Evolutionary conservation across 2,329 filamentous ascomycete species (phyloP), one percentile per base, ranked within the genome.

Genomic region (Epichloe sylvatica): DNA sequence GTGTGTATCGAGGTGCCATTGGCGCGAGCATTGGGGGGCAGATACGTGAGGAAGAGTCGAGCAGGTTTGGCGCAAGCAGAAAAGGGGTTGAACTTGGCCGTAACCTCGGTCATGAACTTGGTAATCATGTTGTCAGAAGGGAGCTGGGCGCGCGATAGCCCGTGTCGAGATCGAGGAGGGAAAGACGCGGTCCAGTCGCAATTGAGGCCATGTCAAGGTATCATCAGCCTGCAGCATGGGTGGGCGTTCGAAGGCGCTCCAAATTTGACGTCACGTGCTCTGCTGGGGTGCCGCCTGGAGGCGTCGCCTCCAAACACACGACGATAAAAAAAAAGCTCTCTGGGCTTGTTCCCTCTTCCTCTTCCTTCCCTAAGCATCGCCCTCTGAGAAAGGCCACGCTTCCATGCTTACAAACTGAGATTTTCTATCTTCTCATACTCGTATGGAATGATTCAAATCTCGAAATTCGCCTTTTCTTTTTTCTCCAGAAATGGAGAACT

Each of bases 11-110:
- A 78, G 74, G 95, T 87, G 56, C 78, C 80, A 49, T 73, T 76
- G 50, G 74, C 70, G 49, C 89, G 81, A 52, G 89, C 89, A 60
- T 83, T 81, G 40, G 89, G 79, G 9, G 91, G 88, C 34, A 98
- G 80, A 55, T 85, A 76, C 34, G 86, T 84, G 57, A 97, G 86
- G 68, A 97, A 92, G 47, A 94, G 76, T 41, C 92, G 83, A 38
- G 88, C 90, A 23, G 90, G 84, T 63, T 88, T 89, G 54, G 87
- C 82, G 64, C 77, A 75, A 23, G 77, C 70, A 30, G 81, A 84
- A 77, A 97, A 97, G 38, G 92, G 91, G 70, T 94, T 95, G 80
- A 97, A 96, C 65, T 80, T 81, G 56, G 88, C 84, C 60, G 77
- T 81, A 60, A 97, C 81, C 65, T 88, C 80, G 65, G 89, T 91